Conservation (phyloP, 1,284 basidiomycete genomes). For the Entoloma clypeatum region DNA sequence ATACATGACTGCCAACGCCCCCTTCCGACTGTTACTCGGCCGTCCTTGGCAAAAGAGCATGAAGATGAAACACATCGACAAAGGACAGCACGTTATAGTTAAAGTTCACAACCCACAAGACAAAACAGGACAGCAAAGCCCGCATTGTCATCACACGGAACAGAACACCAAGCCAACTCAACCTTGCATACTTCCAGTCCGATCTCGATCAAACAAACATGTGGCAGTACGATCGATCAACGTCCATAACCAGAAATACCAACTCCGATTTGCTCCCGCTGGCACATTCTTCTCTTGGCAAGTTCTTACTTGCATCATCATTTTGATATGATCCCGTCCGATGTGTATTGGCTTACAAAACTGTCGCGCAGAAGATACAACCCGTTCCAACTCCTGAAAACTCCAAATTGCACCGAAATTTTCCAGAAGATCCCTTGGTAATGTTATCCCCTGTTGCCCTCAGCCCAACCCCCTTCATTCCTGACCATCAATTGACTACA, state of each 20-base stretch:
- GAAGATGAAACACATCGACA: constrained; percentile 1
- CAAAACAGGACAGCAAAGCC: not conserved
- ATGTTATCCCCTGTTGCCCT: no score
- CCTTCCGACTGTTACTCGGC: constrained; percentile 18
- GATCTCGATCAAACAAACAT: constrained; percentile 2
- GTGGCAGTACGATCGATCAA: no score
- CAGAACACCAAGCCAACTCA: not conserved
- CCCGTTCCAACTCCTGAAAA: no score
- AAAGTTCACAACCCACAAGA: constrained; percentile 12
- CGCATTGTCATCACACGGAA: not conserved
- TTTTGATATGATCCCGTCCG: not conserved
- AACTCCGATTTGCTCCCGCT: no score
- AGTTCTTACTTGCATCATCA: not conserved
- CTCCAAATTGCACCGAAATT: no score
- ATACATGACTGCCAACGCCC: constrained; percentile 17
- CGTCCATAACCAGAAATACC: no score
- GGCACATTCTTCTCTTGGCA: no score
- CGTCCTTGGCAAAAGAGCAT: constrained; percentile 19
- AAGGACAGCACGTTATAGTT: constrained; percentile 4
- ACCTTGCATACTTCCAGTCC: not conserved
- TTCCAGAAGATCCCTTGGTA: no score
- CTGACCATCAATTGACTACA: no score
- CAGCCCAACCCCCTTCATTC: no score
- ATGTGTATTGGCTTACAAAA: constrained; percentile 3
- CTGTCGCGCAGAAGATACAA: no score